Conservation (phyloP, 495 filamentous ascomycete species). For the Penicillium goetzii region DNA sequence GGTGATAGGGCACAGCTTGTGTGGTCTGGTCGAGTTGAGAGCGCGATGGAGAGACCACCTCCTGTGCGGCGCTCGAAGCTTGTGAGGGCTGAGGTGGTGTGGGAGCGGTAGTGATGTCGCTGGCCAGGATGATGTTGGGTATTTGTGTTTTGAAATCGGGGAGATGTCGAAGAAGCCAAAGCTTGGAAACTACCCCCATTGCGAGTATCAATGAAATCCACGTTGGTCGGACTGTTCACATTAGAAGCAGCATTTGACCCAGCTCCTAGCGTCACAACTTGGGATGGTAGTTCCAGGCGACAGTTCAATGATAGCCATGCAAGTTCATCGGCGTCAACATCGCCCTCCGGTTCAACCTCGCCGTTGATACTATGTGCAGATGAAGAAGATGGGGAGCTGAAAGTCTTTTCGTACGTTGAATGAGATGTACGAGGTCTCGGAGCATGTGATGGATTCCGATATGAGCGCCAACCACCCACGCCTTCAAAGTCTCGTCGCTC, state of each 20-base stretch:
- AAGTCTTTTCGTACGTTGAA: constrained; percentile 19
- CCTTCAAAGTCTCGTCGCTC: constrained; percentile 78
- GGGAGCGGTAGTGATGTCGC: constrained; percentile 42
- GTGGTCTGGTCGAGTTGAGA: constrained; percentile 29
- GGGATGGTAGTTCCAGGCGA: constrained; percentile 67
- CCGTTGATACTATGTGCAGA: constrained; percentile 39
- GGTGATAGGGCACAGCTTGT: constrained; percentile 16
- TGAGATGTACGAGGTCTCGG: constrained; percentile 30
- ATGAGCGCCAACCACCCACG: constrained; percentile 75
- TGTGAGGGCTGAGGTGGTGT: constrained; percentile 39
- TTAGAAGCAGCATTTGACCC: constrained; percentile 14
- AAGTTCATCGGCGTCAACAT: constrained; percentile 55
- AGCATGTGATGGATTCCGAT: constrained; percentile 22
- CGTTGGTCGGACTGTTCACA: constrained; percentile 17
- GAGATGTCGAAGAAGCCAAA: constrained; percentile 8
- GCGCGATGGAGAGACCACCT: constrained; percentile 22
- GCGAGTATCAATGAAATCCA: constrained; percentile 5
- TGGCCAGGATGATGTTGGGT: constrained; percentile 9
- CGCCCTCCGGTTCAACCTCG: constrained; percentile 22
- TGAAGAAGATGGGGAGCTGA: constrained; percentile 40
- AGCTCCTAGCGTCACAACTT: constrained; percentile 31
- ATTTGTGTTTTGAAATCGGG: constrained; percentile 5
- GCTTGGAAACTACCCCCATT: constrained; percentile 12
- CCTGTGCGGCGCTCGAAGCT: constrained; percentile 17
- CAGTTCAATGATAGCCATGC: constrained; percentile 77